phyloP scores from a whole-genome alignment of 1,139 yeast species.

The Zygoascus hellenicus region DNA sequence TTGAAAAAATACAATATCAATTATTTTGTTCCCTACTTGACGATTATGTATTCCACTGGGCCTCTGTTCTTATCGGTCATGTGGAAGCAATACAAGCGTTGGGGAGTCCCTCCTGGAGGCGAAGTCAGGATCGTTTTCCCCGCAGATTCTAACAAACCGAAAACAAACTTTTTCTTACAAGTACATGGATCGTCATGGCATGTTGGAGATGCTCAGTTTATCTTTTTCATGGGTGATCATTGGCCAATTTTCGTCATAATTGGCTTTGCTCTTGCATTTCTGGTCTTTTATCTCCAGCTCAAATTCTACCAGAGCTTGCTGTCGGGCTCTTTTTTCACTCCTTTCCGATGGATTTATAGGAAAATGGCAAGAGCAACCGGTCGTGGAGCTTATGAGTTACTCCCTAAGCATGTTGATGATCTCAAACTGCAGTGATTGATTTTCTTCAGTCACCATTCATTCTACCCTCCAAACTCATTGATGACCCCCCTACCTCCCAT shows the following conservation, averaged over 20 bases:
- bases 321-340: slow-evolving; percentile 14
- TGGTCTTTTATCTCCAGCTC: slow-evolving; percentile 55
- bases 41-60: slow-evolving; percentile 92
- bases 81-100: slow-evolving; percentile 82
- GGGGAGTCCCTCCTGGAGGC: slow-evolving; percentile 35
- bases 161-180: slow-evolving; percentile 55
- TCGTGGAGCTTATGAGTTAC: background rate
- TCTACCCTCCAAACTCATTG: background rate
- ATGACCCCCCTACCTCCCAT: background rate
- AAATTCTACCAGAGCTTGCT: slow-evolving; percentile 18
- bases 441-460: background rate
- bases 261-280: slow-evolving; percentile 56
- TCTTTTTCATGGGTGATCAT: slow-evolving; percentile 66
- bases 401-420: slow-evolving; percentile 8
- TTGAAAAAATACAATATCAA: slow-evolving; percentile 46
- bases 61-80: slow-evolving; percentile 80
- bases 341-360: slow-evolving; percentile 5
- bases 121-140: slow-evolving; percentile 58
- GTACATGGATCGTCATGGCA: slow-evolving; percentile 88
- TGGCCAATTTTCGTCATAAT: slow-evolving; percentile 60
- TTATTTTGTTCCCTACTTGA: slow-evolving; percentile 64
- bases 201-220: slow-evolving; percentile 71
- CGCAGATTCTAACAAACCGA: slow-evolving; percentile 56
- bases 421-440: slow-evolving; percentile 1
- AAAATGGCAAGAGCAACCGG: background rate